Evolutionary conservation across 257 asterid species (phyloP).

Genomic region (Nicotiana obtusifolia): DNA sequence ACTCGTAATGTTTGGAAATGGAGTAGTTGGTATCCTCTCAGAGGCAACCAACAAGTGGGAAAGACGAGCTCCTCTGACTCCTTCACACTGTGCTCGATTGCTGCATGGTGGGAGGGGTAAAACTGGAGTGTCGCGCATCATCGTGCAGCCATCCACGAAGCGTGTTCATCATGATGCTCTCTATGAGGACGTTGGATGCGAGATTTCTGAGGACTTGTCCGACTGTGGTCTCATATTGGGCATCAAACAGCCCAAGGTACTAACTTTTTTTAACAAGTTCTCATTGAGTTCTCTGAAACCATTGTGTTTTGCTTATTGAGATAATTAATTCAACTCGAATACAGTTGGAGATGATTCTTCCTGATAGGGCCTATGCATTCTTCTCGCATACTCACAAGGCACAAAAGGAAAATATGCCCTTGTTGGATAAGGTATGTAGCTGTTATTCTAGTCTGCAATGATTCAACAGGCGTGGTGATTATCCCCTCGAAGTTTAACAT

Average conservation of each 20-base stretch:
- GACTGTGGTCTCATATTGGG: constrained; percentile 91
- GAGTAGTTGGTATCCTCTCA: constrained; percentile 82
- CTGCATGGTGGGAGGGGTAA: constrained; percentile 68
- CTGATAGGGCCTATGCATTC: constrained; percentile 77
- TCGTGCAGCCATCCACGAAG: constrained; percentile 90
- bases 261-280: background rate
- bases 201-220: constrained; percentile 79
- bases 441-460: background rate
- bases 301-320: background rate
- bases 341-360: constrained; percentile 97
- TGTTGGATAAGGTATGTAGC: constrained; percentile 73
- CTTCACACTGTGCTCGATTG: constrained; percentile 85
- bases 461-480: background rate
- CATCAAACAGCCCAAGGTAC: constrained; percentile 86
- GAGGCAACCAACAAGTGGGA: constrained; percentile 99
- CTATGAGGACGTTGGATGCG: constrained; percentile 96
- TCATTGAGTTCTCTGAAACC: background rate
- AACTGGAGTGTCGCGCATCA: constrained; percentile 77
- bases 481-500: background rate
- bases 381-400: constrained; percentile 99
- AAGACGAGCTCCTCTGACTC: constrained; percentile 87
- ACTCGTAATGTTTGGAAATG: constrained; percentile 66
- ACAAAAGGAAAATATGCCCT: constrained; percentile 89
- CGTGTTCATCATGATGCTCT: constrained; percentile 87
- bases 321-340: constrained; percentile 11